A percentile compares a stretch with the other conserved stretches of the same genome.
phyloP scores from a whole-genome alignment of 2,329 filamentous ascomycete species.

The Colletotrichum destructivum region DNA sequence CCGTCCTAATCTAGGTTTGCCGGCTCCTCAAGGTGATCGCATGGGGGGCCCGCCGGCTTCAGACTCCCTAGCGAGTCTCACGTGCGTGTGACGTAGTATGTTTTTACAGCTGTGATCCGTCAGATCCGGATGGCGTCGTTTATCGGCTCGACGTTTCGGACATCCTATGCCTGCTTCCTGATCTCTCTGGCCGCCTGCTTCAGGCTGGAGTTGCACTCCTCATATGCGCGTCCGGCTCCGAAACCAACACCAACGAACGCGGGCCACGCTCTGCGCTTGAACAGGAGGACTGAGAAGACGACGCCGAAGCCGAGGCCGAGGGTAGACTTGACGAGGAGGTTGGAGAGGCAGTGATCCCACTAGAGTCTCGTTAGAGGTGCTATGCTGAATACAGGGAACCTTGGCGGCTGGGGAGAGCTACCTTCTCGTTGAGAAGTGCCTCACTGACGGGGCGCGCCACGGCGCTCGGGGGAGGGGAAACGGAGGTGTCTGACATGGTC shows the following conservation, averaged over 20 bases:
- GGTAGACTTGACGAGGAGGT: slow-evolving; percentile 95
- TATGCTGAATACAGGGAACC: background rate
- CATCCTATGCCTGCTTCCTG: slow-evolving; percentile 64
- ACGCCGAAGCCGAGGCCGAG: slow-evolving; percentile 97
- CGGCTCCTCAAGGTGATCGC: slow-evolving; percentile 34
- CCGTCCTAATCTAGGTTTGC: slow-evolving; percentile 36
- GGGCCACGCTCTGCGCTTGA: slow-evolving; percentile 98
- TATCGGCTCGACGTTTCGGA: slow-evolving; percentile 34
- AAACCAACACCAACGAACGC: slow-evolving; percentile 96
- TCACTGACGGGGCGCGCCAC: slow-evolving; percentile 93
- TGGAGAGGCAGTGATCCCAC: slow-evolving; percentile 99
- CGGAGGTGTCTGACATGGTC: slow-evolving; percentile 69
- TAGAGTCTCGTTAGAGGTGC: slow-evolving; percentile 55
- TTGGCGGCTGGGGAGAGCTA: slow-evolving; percentile 54
- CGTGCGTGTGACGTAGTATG: slow-evolving; percentile 38
- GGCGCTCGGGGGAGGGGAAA: slow-evolving; percentile 72
- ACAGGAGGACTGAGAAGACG: slow-evolving; percentile 97
- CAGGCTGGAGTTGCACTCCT: slow-evolving; percentile 92
- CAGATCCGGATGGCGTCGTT: slow-evolving; percentile 43
- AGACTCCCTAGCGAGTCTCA: slow-evolving; percentile 36
- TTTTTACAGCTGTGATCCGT: slow-evolving; percentile 51
- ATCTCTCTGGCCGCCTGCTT: slow-evolving; percentile 74
- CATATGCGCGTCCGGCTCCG: slow-evolving; percentile 95
- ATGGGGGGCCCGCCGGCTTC: slow-evolving; percentile 27
- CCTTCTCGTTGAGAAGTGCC: slow-evolving; percentile 99